Evolutionary conservation across 768 basidiomycete species (phyloP).

Genomic region (Termitomyces heimii): DNA sequence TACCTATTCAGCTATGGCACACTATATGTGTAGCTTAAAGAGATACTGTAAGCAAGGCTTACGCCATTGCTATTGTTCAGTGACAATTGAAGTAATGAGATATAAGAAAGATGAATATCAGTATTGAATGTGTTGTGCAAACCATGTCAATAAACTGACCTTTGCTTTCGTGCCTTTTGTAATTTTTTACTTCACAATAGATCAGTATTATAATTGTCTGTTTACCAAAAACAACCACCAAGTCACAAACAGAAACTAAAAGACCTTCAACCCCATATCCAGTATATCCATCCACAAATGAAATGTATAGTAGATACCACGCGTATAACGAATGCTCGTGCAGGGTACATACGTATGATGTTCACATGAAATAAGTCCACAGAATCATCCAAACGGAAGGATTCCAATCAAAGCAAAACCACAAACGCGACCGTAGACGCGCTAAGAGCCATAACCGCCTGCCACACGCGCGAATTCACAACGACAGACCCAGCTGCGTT

Average conservation of each 20-base stretch:
- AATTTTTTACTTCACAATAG: neutral
- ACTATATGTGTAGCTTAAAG: no score
- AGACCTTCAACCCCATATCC: neutral
- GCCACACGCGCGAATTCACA: slow-evolving; percentile 15
- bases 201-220: neutral
- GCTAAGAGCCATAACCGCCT: slow-evolving; percentile 12
- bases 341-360: neutral
- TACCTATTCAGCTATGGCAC: no score
- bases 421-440: slow-evolving; percentile 11
- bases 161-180: no score
- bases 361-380: neutral
- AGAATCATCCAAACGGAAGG: neutral
- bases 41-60: no score
- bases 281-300: neutral
- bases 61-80: no score
- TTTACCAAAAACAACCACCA: neutral
- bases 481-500: slow-evolving; percentile 11
- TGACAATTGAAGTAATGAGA: neutral
- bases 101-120: neutral
- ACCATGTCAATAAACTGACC: neutral
- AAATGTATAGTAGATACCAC: neutral
- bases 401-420: slow-evolving; percentile 9
- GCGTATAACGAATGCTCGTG: neutral
- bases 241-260: neutral
- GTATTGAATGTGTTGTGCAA: neutral